Conservation (phyloP, 768 basidiomycete genomes). For the Rickenella mellea region DNA sequence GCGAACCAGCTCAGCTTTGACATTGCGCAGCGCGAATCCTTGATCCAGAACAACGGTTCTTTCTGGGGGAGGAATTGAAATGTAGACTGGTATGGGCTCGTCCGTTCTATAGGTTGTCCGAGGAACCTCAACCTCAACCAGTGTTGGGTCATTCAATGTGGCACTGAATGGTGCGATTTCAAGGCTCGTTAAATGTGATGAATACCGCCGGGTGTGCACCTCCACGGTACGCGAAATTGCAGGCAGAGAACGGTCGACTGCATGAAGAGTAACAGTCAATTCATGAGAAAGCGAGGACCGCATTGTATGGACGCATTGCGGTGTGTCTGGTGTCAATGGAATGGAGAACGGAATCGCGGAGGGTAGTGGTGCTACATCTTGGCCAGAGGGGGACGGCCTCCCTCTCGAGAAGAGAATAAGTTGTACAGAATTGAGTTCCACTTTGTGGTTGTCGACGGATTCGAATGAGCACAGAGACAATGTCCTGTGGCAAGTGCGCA, state of each 20-base stretch:
- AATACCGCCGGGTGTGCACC: conserved; percentile 70
- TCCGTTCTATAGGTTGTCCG: conserved; percentile 60
- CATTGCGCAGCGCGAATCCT: conserved; percentile 69
- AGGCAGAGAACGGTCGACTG: conserved; percentile 26
- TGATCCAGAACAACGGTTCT: conserved; percentile 57
- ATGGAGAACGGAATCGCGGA: conserved; percentile 73
- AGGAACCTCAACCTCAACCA: conserved; percentile 61
- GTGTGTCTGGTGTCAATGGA: conserved; percentile 68
- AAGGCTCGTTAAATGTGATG: conserved; percentile 50
- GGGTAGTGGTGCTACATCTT: conserved; percentile 29
- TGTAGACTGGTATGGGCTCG: conserved; percentile 71
- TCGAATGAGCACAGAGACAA: conserved; percentile 62
- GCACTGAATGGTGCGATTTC: conserved; percentile 51
- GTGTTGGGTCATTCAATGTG: conserved; percentile 51
- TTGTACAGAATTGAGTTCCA: conserved; percentile 57
- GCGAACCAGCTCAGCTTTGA: conserved; percentile 72
- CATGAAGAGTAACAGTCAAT: conserved; percentile 58
- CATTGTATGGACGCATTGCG: conserved; percentile 72
- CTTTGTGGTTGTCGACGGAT: conserved; percentile 45
- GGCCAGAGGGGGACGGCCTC: conserved; percentile 18
- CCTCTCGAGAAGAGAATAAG: conserved; percentile 43
- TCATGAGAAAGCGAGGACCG: conserved; percentile 65
- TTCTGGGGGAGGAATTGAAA: conserved; percentile 70
- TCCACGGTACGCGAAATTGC: conserved; percentile 44
- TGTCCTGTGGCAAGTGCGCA: conserved; percentile 31